Conservation (phyloP, 257 asterid genomes). For the Primulina tabacum region DNA sequence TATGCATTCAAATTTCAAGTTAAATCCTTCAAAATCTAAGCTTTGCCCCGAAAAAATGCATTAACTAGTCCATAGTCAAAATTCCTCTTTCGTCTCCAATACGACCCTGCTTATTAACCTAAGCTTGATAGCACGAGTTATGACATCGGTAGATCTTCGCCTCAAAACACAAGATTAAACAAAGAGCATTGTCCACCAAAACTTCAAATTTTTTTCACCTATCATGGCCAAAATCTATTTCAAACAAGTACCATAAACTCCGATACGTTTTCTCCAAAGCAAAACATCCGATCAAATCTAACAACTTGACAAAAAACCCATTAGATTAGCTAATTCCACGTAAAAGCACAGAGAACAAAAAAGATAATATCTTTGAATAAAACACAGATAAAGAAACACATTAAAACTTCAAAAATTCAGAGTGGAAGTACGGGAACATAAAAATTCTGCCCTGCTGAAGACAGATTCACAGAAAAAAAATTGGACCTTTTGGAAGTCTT, state of each 20-base stretch:
- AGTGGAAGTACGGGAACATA: constrained; percentile 5
- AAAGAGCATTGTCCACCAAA: not conserved
- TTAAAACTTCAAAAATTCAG: not conserved
- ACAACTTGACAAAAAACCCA: not conserved
- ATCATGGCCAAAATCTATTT: constrained; percentile 1
- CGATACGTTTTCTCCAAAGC: not conserved
- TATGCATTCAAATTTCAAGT: not conserved
- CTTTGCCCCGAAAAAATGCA: not conserved
- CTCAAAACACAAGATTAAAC: not conserved
- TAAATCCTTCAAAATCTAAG: not conserved
- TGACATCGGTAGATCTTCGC: not conserved
- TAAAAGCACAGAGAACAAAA: not conserved
- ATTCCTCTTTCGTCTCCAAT: not conserved
- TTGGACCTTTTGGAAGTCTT: constrained; percentile 65
- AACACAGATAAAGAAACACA: constrained; percentile 24
- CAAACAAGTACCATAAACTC: constrained; percentile 10
- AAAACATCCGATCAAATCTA: not conserved
- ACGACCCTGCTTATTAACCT: not conserved
- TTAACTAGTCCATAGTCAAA: not conserved
- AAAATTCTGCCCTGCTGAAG: not conserved
- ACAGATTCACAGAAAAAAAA: not conserved
- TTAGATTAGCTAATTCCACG: constrained; percentile 5
- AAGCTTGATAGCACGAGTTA: not conserved
- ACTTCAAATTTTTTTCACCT: not conserved
- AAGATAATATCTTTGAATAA: constrained; percentile 31